These are phyloP conservation scores for Linum trigynum DNA, from an alignment of 345 rosid genomes.

Conservation along the genomic window DNA sequence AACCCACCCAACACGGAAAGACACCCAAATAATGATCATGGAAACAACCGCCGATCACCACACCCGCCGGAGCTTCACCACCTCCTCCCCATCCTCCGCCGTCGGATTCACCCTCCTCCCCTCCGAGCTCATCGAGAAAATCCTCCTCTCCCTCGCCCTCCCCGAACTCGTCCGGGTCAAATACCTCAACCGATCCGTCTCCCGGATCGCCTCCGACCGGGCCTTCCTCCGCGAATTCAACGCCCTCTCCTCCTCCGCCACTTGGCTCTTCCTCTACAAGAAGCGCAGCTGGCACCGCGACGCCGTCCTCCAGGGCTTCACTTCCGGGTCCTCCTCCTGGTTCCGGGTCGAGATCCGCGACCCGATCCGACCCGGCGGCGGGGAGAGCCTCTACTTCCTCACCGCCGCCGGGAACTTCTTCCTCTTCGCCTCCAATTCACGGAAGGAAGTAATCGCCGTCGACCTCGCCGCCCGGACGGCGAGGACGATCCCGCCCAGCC, in stretches of 20 bases:
- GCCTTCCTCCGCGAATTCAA: slow-evolving; percentile 45
- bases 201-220: slow-evolving; percentile 40
- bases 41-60: not conserved
- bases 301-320: slow-evolving; percentile 40
- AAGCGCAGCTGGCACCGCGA: slow-evolving; percentile 58
- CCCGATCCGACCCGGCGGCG: slow-evolving; percentile 32
- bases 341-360: slow-evolving; percentile 45
- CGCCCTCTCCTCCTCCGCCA: slow-evolving; percentile 31
- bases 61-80: not conserved
- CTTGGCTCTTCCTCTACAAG: slow-evolving; percentile 66
- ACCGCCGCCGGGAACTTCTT: slow-evolving; percentile 48
- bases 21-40: not conserved
- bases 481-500: slow-evolving; percentile 48
- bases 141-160: slow-evolving; percentile 44
- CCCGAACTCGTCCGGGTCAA: slow-evolving; percentile 55
- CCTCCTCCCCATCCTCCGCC: not conserved
- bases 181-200: slow-evolving; percentile 40
- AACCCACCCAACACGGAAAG: not conserved
- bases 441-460: slow-evolving; percentile 45
- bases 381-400: slow-evolving; percentile 48
- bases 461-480: slow-evolving; percentile 35
- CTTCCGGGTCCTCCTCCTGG: slow-evolving; percentile 42
- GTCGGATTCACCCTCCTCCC: slow-evolving; percentile 75
- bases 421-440: slow-evolving; percentile 51
- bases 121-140: slow-evolving; percentile 58